These are phyloP conservation scores for Epichloe glyceriae DNA, from an alignment of 2,329 filamentous ascomycete species.

Conservation along the genomic window DNA sequence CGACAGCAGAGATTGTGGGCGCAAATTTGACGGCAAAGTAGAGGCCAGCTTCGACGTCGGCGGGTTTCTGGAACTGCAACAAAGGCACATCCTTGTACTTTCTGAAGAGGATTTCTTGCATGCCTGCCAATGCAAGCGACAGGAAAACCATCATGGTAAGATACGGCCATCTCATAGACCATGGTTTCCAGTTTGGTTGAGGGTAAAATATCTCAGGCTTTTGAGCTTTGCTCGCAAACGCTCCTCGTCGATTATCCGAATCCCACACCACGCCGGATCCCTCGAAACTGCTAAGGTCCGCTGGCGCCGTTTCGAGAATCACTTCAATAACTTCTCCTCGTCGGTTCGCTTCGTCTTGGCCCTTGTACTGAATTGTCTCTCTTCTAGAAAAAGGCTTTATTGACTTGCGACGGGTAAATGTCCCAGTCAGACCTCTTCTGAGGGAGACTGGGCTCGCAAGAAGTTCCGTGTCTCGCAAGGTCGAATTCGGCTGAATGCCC, in stretches of 20 bases:
- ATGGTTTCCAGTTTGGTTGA: slow-evolving; percentile 53
- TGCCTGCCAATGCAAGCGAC: slow-evolving; percentile 37
- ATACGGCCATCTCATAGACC: slow-evolving; percentile 52
- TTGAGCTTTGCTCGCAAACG: slow-evolving; percentile 23
- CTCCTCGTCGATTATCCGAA: slow-evolving; percentile 23
- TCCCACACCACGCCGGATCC: slow-evolving; percentile 24
- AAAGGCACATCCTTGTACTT: slow-evolving; percentile 31
- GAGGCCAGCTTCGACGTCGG: slow-evolving; percentile 33
- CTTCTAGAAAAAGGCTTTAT: slow-evolving; percentile 15
- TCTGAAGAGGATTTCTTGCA: slow-evolving; percentile 43
- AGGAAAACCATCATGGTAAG: slow-evolving; percentile 38
- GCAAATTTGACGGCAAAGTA: slow-evolving; percentile 54
- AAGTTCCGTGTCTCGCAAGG: slow-evolving; percentile 37
- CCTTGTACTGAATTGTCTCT: slow-evolving; percentile 34
- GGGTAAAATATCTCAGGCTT: slow-evolving; percentile 42
- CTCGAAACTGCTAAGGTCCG: slow-evolving; percentile 39
- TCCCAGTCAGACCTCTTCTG: slow-evolving; percentile 25
- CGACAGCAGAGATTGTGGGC: slow-evolving; percentile 47
- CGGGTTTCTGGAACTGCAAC: slow-evolving; percentile 35
- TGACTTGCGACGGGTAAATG: slow-evolving; percentile 26
- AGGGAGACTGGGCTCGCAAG: slow-evolving; percentile 23
- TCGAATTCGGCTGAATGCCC: slow-evolving; percentile 36
- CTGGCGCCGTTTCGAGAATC: slow-evolving; percentile 30
- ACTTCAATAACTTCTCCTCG: slow-evolving; percentile 48
- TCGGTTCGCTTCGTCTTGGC: slow-evolving; percentile 46